Conservation (phyloP, 805 yeast species). For the Lipomyces starkeyi region DNA sequence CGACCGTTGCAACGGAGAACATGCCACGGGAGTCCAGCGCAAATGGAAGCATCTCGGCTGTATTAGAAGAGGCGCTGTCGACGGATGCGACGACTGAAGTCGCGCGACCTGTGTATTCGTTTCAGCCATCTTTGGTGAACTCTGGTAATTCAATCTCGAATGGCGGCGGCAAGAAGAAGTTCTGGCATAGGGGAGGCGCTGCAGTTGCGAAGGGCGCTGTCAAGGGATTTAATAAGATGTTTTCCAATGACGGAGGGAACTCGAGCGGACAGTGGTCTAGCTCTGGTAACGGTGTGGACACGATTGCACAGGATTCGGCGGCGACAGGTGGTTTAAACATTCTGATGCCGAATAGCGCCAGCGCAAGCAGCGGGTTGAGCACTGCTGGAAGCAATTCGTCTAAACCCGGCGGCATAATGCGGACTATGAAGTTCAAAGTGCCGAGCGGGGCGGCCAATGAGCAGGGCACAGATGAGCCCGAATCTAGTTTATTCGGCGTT, state of each 20-base stretch:
- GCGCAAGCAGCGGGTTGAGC: constrained; percentile 39
- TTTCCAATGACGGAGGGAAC: constrained; percentile 36
- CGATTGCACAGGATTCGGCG: background rate
- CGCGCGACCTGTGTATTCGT: constrained; percentile 7
- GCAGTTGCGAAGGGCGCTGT: constrained; percentile 46
- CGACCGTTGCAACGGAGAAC: background rate
- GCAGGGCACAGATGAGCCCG: constrained; percentile 2
- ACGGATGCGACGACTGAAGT: background rate
- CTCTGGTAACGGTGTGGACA: constrained; percentile 1
- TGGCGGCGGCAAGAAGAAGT: constrained; percentile 30
- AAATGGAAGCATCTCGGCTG: background rate
- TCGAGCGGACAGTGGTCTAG: constrained; percentile 6
- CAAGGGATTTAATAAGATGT: constrained; percentile 46
- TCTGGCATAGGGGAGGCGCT: constrained; percentile 48
- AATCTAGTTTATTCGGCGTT: constrained; percentile 46
- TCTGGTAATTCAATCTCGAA: background rate
- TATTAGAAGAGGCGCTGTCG: background rate
- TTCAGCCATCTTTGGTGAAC: constrained; percentile 8
- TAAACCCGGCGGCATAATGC: constrained; percentile 15
- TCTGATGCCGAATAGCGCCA: constrained; percentile 33
- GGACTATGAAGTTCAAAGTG: constrained; percentile 19
- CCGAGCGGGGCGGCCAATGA: background rate
- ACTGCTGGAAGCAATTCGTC: constrained; percentile 16
- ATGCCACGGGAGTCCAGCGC: background rate
- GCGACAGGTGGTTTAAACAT: constrained; percentile 19